A percentile compares a stretch with the other conserved stretches of the same genome.
phyloP scores from a whole-genome alignment of 1,284 basidiomycete species.

The Ustilago bromivora region DNA sequence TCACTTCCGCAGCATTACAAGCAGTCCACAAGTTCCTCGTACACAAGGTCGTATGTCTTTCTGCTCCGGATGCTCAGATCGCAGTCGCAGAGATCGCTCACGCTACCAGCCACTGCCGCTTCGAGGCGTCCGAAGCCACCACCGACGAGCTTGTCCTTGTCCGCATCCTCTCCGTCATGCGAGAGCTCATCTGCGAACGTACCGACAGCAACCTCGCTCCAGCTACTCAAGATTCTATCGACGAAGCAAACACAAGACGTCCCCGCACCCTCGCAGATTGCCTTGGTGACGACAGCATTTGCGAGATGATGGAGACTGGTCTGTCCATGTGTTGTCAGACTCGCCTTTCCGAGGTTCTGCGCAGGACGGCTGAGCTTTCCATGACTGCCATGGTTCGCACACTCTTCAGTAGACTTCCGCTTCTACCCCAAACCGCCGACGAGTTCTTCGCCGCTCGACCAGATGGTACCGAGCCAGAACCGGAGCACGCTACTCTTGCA shows the following conservation, averaged over 20 bases:
- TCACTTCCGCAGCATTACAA: slow-evolving; percentile 88
- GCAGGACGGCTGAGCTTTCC: slow-evolving; percentile 91
- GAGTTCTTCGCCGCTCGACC: slow-evolving; percentile 55
- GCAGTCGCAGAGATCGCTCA: slow-evolving; percentile 87
- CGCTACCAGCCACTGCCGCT: slow-evolving; percentile 94
- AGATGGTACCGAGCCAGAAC: slow-evolving; percentile 51
- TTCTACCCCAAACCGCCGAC: slow-evolving; percentile 71
- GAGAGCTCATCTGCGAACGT: slow-evolving; percentile 79
- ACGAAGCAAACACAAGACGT: slow-evolving; percentile 4
- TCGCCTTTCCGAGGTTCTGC: slow-evolving; percentile 87
- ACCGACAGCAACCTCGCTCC: slow-evolving; percentile 7
- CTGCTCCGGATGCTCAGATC: slow-evolving; percentile 64
- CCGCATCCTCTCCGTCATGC: slow-evolving; percentile 90
- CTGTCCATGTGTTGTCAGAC: slow-evolving; percentile 97
- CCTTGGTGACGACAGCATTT: slow-evolving; percentile 86
- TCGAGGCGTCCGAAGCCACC: slow-evolving; percentile 90
- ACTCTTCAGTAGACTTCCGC: slow-evolving; percentile 81
- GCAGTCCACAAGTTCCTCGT: slow-evolving; percentile 88
- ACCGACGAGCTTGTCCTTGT: slow-evolving; percentile 91
- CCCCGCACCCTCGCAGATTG: slow-evolving; percentile 52
- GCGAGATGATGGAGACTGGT: slow-evolving; percentile 98
- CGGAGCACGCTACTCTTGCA: slow-evolving; percentile 61
- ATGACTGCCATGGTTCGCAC: slow-evolving; percentile 88
- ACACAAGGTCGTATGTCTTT: slow-evolving; percentile 78
- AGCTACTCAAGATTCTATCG: neutral